Percentiles rank a stretch among this genome's conserved stretches.
Conservation (phyloP, 2,329 filamentous ascomycete genomes). For the Xylaria polymorpha region DNA sequence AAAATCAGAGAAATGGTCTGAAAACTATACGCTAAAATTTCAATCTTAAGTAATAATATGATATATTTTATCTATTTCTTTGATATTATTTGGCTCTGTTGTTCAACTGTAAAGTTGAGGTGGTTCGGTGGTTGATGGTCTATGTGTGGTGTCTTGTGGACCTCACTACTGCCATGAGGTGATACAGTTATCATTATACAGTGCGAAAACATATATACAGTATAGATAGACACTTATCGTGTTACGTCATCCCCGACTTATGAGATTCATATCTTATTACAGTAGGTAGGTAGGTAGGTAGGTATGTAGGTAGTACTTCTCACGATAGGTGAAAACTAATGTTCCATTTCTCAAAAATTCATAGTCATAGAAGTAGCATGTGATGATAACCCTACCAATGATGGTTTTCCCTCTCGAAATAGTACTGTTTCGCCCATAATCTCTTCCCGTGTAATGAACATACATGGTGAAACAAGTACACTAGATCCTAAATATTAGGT, state of each 20-base stretch:
- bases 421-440: background rate
- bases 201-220: background rate
- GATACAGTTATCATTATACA: conserved; percentile 34
- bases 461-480: background rate
- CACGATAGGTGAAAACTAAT: background rate
- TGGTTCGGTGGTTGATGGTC: too few species aligned
- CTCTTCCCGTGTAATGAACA: background rate
- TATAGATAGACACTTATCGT: conserved; percentile 4
- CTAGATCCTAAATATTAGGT: background rate
- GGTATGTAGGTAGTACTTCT: too few species aligned
- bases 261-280: background rate
- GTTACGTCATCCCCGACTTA: conserved; percentile 26
- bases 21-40: too few species aligned
- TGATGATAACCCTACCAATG: too few species aligned
- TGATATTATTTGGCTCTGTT: too few species aligned
- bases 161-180: background rate
- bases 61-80: too few species aligned
- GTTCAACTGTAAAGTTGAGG: too few species aligned
- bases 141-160: too few species aligned
- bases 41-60: too few species aligned
- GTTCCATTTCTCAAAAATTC: background rate
- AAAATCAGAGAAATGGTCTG: too few species aligned
- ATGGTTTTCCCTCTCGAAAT: background rate
- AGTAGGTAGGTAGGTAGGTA: too few species aligned
- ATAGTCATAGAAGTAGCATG: background rate